These are phyloP conservation scores for Hyphopichia khmerensis DNA, from an alignment of 1,139 yeast species.

Conservation along the genomic window DNA sequence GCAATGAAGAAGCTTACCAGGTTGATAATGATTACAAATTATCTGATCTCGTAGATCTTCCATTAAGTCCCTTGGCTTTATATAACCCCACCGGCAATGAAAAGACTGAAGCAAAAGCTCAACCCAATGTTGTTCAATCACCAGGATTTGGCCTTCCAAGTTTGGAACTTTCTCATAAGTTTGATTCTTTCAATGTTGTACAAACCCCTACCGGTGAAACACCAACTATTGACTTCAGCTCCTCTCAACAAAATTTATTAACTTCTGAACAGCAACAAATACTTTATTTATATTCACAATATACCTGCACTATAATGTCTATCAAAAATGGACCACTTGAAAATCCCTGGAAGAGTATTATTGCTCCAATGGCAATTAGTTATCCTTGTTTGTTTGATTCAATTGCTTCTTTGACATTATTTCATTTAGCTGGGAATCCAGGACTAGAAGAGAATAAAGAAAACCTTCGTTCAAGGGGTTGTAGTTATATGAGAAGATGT, in stretches of 20 bases:
- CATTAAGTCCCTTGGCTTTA: slow-evolving; percentile 30
- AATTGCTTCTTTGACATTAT: slow-evolving; percentile 63
- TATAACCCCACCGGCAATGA: background rate
- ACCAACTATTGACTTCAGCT: slow-evolving; percentile 8
- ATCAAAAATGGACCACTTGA: slow-evolving; percentile 62
- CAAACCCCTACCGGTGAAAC: background rate
- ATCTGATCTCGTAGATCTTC: slow-evolving; percentile 16
- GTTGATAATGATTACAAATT: slow-evolving; percentile 7
- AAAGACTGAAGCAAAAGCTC: background rate
- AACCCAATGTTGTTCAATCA: background rate
- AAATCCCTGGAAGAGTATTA: slow-evolving; percentile 64
- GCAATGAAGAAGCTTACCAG: slow-evolving; percentile 17
- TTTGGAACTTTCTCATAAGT: background rate
- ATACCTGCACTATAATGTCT: slow-evolving; percentile 63
- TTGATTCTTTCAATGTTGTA: background rate
- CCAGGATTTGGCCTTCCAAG: background rate
- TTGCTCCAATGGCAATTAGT: slow-evolving; percentile 54
- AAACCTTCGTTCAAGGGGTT: slow-evolving; percentile 48
- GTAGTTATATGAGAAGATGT: slow-evolving; percentile 58
- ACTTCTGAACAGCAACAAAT: slow-evolving; percentile 38
- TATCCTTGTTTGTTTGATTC: slow-evolving; percentile 61
- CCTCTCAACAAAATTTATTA: slow-evolving; percentile 12
- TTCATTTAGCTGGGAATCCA: slow-evolving; percentile 52
- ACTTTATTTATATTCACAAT: slow-evolving; percentile 34
- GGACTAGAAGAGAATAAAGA: slow-evolving; percentile 37